These are phyloP conservation scores for Verticillium alfalfae DNA, from an alignment of 2,329 filamentous ascomycete species.

Conservation along the genomic window DNA sequence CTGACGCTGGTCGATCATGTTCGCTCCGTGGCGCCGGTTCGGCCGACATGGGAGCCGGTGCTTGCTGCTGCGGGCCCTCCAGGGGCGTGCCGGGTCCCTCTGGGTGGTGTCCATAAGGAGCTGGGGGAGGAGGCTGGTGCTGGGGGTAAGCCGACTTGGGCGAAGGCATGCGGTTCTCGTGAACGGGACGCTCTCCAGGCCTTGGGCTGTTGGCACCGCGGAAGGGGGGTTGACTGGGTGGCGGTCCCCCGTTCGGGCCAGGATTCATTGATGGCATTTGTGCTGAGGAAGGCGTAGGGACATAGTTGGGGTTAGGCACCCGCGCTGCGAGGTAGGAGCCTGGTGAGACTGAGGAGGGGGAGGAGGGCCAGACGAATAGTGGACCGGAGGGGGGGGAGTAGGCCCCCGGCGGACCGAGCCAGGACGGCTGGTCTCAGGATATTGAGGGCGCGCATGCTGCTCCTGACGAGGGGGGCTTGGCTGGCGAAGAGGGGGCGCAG, in stretches of 20 bases:
- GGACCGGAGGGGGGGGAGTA: slow-evolving; percentile 45
- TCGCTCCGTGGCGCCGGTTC: slow-evolving; percentile 58
- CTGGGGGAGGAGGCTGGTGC: slow-evolving; percentile 49
- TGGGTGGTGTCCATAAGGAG: slow-evolving; percentile 63
- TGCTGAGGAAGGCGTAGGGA: slow-evolving; percentile 44
- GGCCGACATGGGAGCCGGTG: slow-evolving; percentile 48
- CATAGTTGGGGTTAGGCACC: slow-evolving; percentile 55
- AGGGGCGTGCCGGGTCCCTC: slow-evolving; percentile 56
- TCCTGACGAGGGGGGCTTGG: slow-evolving; percentile 69
- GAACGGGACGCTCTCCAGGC: slow-evolving; percentile 75
- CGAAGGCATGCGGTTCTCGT: slow-evolving; percentile 86
- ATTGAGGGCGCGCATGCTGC: slow-evolving; percentile 34
- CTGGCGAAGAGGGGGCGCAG: slow-evolving; percentile 63
- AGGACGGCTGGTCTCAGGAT: slow-evolving; percentile 12
- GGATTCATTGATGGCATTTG: slow-evolving; percentile 29
- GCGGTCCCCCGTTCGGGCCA: slow-evolving; percentile 35
- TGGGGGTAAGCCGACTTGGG: slow-evolving; percentile 81
- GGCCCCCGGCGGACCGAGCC: slow-evolving; percentile 44
- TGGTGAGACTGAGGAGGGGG: slow-evolving; percentile 38
- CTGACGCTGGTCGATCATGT: slow-evolving; percentile 72
- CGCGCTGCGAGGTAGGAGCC: slow-evolving; percentile 37
- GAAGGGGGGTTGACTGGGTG: slow-evolving; percentile 63
- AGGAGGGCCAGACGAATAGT: slow-evolving; percentile 44
- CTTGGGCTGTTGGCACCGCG: slow-evolving; percentile 68
- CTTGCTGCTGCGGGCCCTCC: slow-evolving; percentile 60